These are phyloP conservation scores for Rhizopogon rudus DNA, from an alignment of 768 basidiomycete genomes.

Conservation along the genomic window DNA sequence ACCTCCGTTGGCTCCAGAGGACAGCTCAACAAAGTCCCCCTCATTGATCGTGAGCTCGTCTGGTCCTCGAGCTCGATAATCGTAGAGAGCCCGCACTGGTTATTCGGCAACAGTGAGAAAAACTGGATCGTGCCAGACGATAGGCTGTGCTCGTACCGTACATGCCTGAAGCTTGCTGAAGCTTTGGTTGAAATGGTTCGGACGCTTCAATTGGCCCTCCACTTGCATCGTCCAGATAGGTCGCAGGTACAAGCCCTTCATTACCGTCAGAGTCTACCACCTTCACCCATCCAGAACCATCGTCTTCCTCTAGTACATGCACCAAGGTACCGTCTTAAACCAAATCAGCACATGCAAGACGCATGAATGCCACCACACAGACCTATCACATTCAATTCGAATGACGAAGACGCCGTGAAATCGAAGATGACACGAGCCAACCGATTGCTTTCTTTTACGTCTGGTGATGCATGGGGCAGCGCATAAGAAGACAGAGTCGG, in stretches of 20 bases:
- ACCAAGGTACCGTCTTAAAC: constrained; percentile 58
- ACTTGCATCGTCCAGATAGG: constrained; percentile 53
- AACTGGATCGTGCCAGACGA: background rate
- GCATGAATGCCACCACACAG: constrained; percentile 15
- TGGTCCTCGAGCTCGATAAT: constrained; percentile 66
- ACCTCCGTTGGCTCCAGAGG: constrained; percentile 56
- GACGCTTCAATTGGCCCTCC: constrained; percentile 13
- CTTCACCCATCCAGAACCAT: constrained; percentile 86
- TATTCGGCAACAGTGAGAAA: constrained; percentile 3
- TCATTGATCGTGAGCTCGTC: constrained; percentile 64
- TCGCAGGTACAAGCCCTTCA: constrained; percentile 79
- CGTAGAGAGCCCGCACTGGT: constrained; percentile 77
- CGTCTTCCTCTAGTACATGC: constrained; percentile 71
- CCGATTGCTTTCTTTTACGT: constrained; percentile 40
- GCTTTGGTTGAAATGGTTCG: constrained; percentile 10
- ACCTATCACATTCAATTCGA: constrained; percentile 70
- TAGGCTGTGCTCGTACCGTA: constrained; percentile 39
- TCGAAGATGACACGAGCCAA: constrained; percentile 67
- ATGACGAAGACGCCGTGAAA: constrained; percentile 69
- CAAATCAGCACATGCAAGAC: constrained; percentile 10
- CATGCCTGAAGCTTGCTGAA: constrained; percentile 34
- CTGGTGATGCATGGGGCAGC: constrained; percentile 31
- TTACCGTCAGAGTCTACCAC: constrained; percentile 53
- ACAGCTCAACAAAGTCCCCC: constrained; percentile 60
- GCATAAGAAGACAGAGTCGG: constrained; percentile 59